Evolutionary conservation across 108 stramenopile species (phyloP).

Genomic region (Discostella pseudostelligera): DNA sequence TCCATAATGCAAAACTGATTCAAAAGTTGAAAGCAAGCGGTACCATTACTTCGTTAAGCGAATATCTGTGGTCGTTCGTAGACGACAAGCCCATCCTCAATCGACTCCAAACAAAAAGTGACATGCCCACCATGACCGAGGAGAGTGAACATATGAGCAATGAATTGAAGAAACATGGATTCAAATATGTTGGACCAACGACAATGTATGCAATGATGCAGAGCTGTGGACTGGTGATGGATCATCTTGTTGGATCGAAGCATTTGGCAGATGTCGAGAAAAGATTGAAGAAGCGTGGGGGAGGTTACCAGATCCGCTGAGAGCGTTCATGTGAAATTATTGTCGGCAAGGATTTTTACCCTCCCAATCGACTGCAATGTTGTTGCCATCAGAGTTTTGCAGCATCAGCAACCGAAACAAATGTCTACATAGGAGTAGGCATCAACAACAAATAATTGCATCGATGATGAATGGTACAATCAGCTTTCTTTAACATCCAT

Average conservation of each 20-base stretch:
- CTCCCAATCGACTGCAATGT: no score
- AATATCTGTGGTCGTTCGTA: constrained; percentile 64
- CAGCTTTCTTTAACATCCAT: no score
- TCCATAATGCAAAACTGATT: constrained; percentile 26
- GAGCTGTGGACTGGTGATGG: constrained; percentile 61
- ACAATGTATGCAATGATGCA: constrained; percentile 69
- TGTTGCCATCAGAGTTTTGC: no score
- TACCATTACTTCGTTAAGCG: constrained; percentile 4
- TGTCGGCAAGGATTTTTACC: no score
- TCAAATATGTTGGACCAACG: constrained; percentile 66
- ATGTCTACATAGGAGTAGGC: no score
- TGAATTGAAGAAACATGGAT: constrained; percentile 51
- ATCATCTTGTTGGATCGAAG: constrained; percentile 52
- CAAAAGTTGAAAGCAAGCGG: constrained; percentile 7
- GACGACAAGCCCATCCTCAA: constrained; percentile 62
- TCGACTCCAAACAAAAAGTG: constrained; percentile 17
- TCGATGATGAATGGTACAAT: no score
- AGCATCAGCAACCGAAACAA: no score
- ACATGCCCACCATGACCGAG: constrained; percentile 31
- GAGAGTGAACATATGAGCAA: constrained; percentile 65
- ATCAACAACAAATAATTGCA: no score
- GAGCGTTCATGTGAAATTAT: no score
- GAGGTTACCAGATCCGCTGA: constrained; percentile 47
- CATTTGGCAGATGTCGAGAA: constrained; percentile 46
- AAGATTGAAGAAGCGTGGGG: constrained; percentile 46